Evolutionary conservation across 805 yeast genomes (phyloP).

Genomic region (Wickerhamomyces subpelliculosus): DNA sequence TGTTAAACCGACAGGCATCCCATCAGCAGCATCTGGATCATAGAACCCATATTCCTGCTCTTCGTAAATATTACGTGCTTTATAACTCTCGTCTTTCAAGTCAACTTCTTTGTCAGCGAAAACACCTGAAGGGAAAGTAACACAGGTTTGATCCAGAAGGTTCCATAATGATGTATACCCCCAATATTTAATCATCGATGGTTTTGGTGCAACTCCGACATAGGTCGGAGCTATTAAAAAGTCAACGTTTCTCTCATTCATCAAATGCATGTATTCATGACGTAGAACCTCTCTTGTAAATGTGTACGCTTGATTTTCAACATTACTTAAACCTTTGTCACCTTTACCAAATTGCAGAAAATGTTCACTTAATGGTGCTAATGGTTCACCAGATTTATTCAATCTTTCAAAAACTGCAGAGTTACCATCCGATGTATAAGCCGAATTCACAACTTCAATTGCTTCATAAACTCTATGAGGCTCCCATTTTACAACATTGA

Average conservation of each 20-base stretch:
- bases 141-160: conserved; percentile 63
- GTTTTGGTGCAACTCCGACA: conserved; percentile 65
- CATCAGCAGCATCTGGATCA: conserved; percentile 42
- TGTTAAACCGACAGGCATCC: conserved; percentile 47
- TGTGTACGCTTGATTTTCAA: conserved; percentile 52
- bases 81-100: conserved; percentile 28
- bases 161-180: conserved; percentile 75
- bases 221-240: conserved; percentile 63
- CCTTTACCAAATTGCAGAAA: conserved; percentile 54
- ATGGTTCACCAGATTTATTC: conserved; percentile 62
- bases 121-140: conserved; percentile 55
- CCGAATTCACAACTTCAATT: conserved; percentile 44
- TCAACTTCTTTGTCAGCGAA: conserved; percentile 42
- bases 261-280: conserved; percentile 46
- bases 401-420: conserved; percentile 44
- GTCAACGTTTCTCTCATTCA: conserved; percentile 52
- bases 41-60: conserved; percentile 26
- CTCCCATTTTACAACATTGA: conserved; percentile 45
- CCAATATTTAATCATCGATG: conserved; percentile 63
- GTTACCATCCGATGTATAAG: conserved; percentile 69
- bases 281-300: conserved; percentile 50
- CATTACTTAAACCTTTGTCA: conserved; percentile 35
- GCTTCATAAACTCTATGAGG: conserved; percentile 55
- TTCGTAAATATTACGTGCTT: conserved; percentile 17
- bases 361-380: conserved; percentile 57